These are phyloP conservation scores for Calonectria crousiana DNA, from an alignment of 2,329 filamentous ascomycete species.

Conservation along the genomic window DNA sequence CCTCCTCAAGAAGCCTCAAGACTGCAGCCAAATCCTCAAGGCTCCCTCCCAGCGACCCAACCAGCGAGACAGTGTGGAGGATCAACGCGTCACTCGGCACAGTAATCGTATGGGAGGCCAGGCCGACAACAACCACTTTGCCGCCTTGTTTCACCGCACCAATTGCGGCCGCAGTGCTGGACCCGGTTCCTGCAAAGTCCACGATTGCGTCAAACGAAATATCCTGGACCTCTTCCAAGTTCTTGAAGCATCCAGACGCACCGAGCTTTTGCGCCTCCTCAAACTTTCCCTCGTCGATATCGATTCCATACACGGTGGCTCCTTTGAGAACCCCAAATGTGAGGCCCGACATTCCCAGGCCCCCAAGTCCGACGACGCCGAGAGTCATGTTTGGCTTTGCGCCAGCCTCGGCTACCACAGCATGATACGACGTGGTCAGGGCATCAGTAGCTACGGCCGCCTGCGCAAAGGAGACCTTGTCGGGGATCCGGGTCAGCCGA, in stretches of 20 bases:
- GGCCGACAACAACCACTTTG: constrained; percentile 16
- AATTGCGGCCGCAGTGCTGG: not conserved
- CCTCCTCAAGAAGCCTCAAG: not conserved
- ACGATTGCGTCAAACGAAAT: constrained; percentile 14
- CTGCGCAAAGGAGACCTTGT: constrained; percentile 12
- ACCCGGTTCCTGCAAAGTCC: constrained; percentile 19
- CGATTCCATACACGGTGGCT: constrained; percentile 17
- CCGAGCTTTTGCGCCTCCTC: not conserved
- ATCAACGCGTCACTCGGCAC: not conserved
- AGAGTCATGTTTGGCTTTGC: not conserved
- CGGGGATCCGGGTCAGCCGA: constrained; percentile 2
- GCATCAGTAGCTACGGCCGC: constrained; percentile 22
- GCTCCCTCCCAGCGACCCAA: not conserved
- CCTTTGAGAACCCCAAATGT: not conserved
- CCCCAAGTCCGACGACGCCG: constrained; percentile 17
- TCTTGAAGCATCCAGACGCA: constrained; percentile 2
- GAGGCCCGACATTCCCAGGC: constrained; percentile 13
- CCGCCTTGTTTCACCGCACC: not conserved
- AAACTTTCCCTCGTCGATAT: constrained; percentile 17
- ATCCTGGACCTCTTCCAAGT: not conserved
- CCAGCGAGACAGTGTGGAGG: not conserved
- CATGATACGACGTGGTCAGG: constrained; percentile 17
- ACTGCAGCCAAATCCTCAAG: not conserved
- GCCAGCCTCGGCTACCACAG: not conserved
- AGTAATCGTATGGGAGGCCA: not conserved